Evolutionary conservation across 1,284 basidiomycete genomes (phyloP), one percentile per base, ranked within the genome.

Genomic region (Retiboletus flavoniger): DNA sequence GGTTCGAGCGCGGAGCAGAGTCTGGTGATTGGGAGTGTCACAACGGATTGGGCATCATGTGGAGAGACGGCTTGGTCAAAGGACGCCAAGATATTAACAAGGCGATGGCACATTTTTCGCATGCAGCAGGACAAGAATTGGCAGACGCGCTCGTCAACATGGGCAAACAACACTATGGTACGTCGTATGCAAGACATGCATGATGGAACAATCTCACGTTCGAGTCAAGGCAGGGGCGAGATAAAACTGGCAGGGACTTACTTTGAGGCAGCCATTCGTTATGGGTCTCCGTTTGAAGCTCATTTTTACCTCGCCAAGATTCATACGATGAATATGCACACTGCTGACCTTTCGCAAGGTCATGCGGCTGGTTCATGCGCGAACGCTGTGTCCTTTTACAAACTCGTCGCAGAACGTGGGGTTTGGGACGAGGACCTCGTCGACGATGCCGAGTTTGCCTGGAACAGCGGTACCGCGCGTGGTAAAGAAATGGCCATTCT

Each of bases 111-210:
- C 79, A 89, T 68, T 98, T 98, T 67, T 78, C 78, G 40, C 78
- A 79, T n/a, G 95, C 96, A 0, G 92, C 95, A 1, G 82, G 81
- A 16, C 85, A 88, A 61, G 93, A 95, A 60, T 78, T 94, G 7
- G 87, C 93, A 0, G 96, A 98, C 64, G 95, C 93, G 0, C 85
- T 94, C 59, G 88, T 97, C 28, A 92, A 97, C 66, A 70, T 98
- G 4, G 96, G 88, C 11, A 97, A 95, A 71, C 74, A 89, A 59
- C 80, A 95, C 65, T 88, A 89, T 58, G 73, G 92, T 93, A 60
- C 66, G 83, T 75, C 10, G 24, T 3, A 19, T n/a, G 38, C 35
- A 26, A 14, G 2, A 3, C 3, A 4, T 35, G 21, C 42, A 9
- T n/a, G 11, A 26, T 31, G 13, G 19, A 49, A 39, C 6, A 34